phyloP scores from a whole-genome alignment of 179 eudicot genomes.

The Spinacia oleracea region DNA sequence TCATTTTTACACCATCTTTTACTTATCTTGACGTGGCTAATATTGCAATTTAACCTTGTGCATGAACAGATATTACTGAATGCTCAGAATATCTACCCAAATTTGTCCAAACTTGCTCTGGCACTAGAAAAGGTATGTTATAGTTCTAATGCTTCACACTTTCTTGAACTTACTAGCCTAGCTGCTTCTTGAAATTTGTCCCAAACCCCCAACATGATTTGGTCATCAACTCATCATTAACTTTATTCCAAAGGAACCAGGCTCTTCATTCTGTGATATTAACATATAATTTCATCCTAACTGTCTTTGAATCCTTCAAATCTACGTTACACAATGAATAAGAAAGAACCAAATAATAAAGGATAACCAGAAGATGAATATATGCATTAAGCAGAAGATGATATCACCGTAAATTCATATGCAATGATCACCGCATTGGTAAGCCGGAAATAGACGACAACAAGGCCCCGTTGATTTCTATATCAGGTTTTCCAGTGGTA shows the following conservation, averaged over 20 bases:
- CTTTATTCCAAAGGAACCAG: background rate
- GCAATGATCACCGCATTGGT: background rate
- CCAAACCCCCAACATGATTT: background rate
- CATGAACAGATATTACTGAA: constrained; percentile 62
- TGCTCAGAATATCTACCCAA: constrained; percentile 63
- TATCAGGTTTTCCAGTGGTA: background rate
- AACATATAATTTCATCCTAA: background rate
- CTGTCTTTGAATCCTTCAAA: background rate
- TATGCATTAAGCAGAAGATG: background rate
- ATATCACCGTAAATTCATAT: background rate
- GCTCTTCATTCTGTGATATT: background rate
- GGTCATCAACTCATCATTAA: background rate
- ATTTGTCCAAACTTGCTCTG: constrained; percentile 69
- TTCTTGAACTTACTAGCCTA: background rate
- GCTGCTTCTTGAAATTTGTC: background rate
- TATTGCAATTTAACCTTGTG: constrained; percentile 3
- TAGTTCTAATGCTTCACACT: background rate
- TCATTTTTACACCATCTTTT: background rate
- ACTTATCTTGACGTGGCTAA: background rate
- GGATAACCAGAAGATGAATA: background rate
- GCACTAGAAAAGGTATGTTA: constrained; percentile 75
- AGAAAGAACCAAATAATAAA: too few species aligned
- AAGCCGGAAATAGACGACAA: background rate
- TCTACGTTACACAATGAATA: background rate
- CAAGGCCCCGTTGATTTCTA: background rate